Evolutionary conservation across 345 rosid genomes (phyloP).

Genomic region (Aquilaria sinensis): DNA sequence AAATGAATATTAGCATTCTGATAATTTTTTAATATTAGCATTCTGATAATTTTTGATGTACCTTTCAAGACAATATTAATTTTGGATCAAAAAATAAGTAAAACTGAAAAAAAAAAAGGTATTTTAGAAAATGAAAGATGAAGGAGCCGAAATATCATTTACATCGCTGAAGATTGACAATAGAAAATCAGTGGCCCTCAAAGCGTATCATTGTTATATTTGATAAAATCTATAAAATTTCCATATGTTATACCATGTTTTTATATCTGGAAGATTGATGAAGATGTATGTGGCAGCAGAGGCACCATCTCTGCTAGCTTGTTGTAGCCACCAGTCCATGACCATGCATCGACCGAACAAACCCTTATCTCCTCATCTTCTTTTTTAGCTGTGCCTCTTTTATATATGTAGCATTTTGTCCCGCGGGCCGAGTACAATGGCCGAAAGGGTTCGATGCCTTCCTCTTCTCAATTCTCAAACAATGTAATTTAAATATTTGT

Average conservation of each 20-base stretch:
- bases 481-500: no score
- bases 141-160: not conserved
- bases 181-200: not conserved
- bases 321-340: conserved; percentile 8
- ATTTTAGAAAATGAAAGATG: no score
- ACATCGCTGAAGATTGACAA: not conserved
- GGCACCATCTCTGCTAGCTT: conserved; percentile 8
- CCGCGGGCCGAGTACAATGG: no score
- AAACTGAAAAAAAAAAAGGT: not conserved
- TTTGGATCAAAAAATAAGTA: not conserved
- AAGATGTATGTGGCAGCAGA: conserved; percentile 25
- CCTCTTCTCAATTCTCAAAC: no score
- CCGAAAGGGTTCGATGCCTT: no score
- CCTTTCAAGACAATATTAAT: no score
- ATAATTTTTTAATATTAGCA: no score
- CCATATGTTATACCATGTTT: not conserved
- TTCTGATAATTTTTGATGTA: no score
- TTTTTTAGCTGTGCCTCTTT: no score
- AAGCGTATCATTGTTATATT: not conserved
- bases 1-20: no score
- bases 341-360: conserved; percentile 11
- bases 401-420: no score
- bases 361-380: conserved; percentile 13
- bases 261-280: conserved; percentile 2
- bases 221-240: not conserved